Percentiles rank a stretch among this genome's conserved stretches.
These are phyloP conservation scores for Claviceps lovelessii DNA, from an alignment of 2,329 filamentous ascomycete species.

Conservation along the genomic window DNA sequence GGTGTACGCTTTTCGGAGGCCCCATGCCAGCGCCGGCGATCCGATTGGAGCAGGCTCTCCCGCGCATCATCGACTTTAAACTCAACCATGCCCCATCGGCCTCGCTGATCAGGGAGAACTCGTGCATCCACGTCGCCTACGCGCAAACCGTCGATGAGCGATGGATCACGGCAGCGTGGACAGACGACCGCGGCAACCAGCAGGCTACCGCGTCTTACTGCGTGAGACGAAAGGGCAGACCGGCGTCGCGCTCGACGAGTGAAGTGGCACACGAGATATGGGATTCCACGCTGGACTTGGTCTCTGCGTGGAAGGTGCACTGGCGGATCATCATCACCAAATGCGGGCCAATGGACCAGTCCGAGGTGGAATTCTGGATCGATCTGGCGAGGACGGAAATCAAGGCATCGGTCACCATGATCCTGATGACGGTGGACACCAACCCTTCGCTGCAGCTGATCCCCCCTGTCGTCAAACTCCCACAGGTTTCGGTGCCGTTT, in stretches of 20 bases:
- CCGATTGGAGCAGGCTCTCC: constrained; percentile 54
- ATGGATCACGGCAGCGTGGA: constrained; percentile 73
- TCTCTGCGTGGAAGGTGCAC: constrained; percentile 53
- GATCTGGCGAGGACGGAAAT: constrained; percentile 37
- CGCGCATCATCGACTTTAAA: constrained; percentile 63
- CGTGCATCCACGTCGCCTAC: constrained; percentile 68
- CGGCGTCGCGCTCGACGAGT: constrained; percentile 36
- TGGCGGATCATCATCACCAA: constrained; percentile 69
- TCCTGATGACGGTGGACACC: constrained; percentile 50
- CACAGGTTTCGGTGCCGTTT: constrained; percentile 29
- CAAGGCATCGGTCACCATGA: constrained; percentile 37
- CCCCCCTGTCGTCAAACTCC: constrained; percentile 37
- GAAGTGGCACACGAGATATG: constrained; percentile 64
- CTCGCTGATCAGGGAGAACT: constrained; percentile 64
- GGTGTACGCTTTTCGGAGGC: constrained; percentile 46
- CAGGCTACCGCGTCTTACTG: constrained; percentile 64
- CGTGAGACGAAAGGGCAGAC: constrained; percentile 43
- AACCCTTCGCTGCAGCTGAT: constrained; percentile 49
- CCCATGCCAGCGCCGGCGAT: constrained; percentile 54
- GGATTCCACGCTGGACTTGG: constrained; percentile 61
- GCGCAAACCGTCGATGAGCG: constrained; percentile 58
- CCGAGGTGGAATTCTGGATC: constrained; percentile 49
- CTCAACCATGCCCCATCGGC: constrained; percentile 51
- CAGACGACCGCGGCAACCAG: constrained; percentile 59
- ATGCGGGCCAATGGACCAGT: constrained; percentile 50